Base-by-base conservation (phyloP, 2,329 filamentous ascomycete genomes). In the Exophiala alcalophila region DNA sequence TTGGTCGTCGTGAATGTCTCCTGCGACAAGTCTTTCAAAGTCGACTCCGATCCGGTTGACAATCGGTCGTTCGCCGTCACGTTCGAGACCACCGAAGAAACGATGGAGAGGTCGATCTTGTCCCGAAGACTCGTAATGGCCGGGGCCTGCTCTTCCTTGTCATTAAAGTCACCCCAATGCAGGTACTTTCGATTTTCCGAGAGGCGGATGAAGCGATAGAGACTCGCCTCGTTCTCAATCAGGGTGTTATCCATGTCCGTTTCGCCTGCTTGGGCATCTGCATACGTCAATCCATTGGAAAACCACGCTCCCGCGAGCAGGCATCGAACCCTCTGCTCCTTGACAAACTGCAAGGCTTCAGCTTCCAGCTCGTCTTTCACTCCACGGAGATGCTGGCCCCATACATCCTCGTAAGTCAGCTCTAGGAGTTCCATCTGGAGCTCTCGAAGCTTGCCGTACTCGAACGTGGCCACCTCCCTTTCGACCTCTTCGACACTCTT, bases 11-110 rank as follows among this genome's bases (percentile, higher is more conserved):
- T 52, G 31, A 52, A 50, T 16, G 46, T 68, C 48, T 72, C 72
- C 37, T 62, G 49, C 7, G 39, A 30, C 36, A 51, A 32, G 21
- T 54, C 50, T 28, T 49, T 51, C 33, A 45, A 18, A 2, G 46
- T 51, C 20, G 44, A 43, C 16, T 40, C 49, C 15, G 49, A 52
- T 15, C 23, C 33, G 28, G 42, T 48, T 4, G 51, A 54, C 5
- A 47, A 52, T 19, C 44, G 44, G 29, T 74, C 69, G 28, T 75
- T 74, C 23, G 78, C 73, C 5, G 84, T 80, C 40, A 96, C 85
- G 60, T 96, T 96, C 54, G 89, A 95, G 47, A 94, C 87, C 6
- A 98, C 91, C 1, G 88, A 95, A 54, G 87, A 94, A 59, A 97
- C 87, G 41, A 80, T 84, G 52, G 81, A 81, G 29, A 97, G 76